These are phyloP conservation scores for Heterobasidion irregulare DNA, from an alignment of 1,284 basidiomycete genomes.

Conservation along the genomic window DNA sequence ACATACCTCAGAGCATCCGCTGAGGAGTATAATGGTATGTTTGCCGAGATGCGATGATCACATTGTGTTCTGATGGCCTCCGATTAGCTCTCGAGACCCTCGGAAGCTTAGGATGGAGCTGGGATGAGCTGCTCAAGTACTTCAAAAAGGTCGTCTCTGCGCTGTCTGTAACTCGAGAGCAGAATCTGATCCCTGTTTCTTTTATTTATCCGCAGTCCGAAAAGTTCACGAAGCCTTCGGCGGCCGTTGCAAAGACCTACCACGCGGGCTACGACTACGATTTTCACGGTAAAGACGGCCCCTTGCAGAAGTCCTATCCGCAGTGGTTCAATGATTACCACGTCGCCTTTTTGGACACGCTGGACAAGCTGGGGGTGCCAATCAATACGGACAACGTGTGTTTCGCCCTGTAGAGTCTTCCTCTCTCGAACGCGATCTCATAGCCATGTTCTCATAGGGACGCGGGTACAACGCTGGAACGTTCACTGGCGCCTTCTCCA, in stretches of 20 bases:
- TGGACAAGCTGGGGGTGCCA: background rate
- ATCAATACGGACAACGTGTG: constrained; percentile 1
- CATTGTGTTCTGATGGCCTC: background rate
- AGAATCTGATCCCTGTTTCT: background rate
- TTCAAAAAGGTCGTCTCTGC: constrained; percentile 2
- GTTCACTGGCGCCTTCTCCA: background rate
- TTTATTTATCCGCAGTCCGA: background rate
- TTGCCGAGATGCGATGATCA: background rate
- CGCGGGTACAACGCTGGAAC: background rate
- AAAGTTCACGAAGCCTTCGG: background rate
- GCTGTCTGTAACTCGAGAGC: background rate
- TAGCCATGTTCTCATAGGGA: background rate
- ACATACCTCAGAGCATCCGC: background rate
- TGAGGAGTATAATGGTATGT: constrained; percentile 1
- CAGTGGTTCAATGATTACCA: constrained; percentile 1
- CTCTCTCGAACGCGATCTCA: background rate
- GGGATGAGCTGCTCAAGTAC: constrained; percentile 5
- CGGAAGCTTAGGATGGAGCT: constrained; percentile 11
- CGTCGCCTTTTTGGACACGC: background rate
- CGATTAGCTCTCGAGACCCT: constrained; percentile 5
- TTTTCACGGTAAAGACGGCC: constrained; percentile 3
- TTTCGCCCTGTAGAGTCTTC: background rate
- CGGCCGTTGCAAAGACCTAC: background rate
- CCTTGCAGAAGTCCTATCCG: constrained; percentile 1
- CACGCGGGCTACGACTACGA: background rate